Evolutionary conservation across 116 monocot genomes (phyloP), one percentile per base, ranked within the genome.

Genomic region (Iris pallida): DNA sequence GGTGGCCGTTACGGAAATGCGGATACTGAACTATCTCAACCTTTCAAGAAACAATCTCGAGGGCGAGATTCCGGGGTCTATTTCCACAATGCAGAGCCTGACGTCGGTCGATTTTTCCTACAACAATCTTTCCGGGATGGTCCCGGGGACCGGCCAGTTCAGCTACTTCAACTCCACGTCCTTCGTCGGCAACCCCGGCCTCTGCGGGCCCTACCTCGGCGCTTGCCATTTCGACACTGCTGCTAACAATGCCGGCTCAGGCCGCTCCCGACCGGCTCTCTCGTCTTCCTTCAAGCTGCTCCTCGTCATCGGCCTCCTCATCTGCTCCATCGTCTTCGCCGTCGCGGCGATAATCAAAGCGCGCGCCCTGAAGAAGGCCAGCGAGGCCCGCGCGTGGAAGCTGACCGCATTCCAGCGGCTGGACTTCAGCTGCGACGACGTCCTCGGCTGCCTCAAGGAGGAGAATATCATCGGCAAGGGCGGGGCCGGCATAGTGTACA

Each of bases 81-180:
- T 95, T 6, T 71, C 85, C 10, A 57, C 81, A 10, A 90, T 95
- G 94, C 88, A 90, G 73, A 90, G 90, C 73, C 71, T 95, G 6
- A 95, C 94, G 0, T 49, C 88, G 3, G 79, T 85, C 4, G 94
- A 95, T 75, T 95, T 95, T 83, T 95, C 94, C 5, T 86, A 81
- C 81, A 95, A 95, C 73, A 83, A 90, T 7, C 86, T 95, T 30
- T 83, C 94, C 7, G 94, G 94, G 19, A 16, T 83, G 17, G 88
- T 95, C 47, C 94, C 90, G 0, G 65, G 53, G 19, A 88, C 90
- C 0, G 94, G 94, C 44, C 94, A 95, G 88, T 90, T 95, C 59
- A 78, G 85, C 81, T 95, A 95, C 81, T 95, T 95, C 85, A 95
- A 95, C 17, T 67, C 90, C 58, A 88, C 85, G 0, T 90, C 90